Evolutionary conservation across 192 early-diverging fungal species (phyloP), one percentile per base, ranked within the genome.

Genomic region (Linnemannia zychae): DNA sequence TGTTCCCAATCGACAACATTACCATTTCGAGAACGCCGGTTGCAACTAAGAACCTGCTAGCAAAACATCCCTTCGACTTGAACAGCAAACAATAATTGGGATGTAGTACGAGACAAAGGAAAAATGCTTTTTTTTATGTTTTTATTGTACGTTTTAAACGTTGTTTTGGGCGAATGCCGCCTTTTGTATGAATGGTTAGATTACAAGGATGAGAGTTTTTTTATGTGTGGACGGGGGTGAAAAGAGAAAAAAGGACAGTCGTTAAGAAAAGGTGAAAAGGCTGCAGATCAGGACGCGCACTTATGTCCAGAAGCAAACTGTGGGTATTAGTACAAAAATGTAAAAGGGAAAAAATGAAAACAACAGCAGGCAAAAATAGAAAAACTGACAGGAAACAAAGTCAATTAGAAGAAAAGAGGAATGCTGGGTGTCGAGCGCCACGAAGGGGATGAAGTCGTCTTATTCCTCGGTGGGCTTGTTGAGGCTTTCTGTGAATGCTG

Each of bases 401-500:
- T 16, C 67, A 24, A 40, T 36, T 37, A 33, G 13, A 18, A n/a
- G 20, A 40, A 69, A 69, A n/a, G 67, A 37, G 22, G 18, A 0
- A 34, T 44, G 31, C 44, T 38, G 24, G 74, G 60, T 18, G 60
- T 18, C 66, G 66, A 38, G 53, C 53, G 15, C 75, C 81, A 52
- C 67, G 38, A 17, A 28, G 24, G 49, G 76, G 75, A 63, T 44
- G 40, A 44, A 6, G 9, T 0, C 28, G 15, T 15, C 28, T 63
- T 31, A 63, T 12, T n/a, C 57, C 11, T 63, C 24, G 13, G 13
- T 4, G 12, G 57, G 57, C 31, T n/a, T n/a, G 3, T 68, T 65
- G 38, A 84, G 71, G n/a, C 72, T 73, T 65, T 84, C 82, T 46
- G 78, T 53, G 24, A 63, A 84, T 24, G 76, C 82, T 46, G 82